Conservation (phyloP, 2,329 filamentous ascomycete species). For the Colletotrichum sansevieriae region DNA sequence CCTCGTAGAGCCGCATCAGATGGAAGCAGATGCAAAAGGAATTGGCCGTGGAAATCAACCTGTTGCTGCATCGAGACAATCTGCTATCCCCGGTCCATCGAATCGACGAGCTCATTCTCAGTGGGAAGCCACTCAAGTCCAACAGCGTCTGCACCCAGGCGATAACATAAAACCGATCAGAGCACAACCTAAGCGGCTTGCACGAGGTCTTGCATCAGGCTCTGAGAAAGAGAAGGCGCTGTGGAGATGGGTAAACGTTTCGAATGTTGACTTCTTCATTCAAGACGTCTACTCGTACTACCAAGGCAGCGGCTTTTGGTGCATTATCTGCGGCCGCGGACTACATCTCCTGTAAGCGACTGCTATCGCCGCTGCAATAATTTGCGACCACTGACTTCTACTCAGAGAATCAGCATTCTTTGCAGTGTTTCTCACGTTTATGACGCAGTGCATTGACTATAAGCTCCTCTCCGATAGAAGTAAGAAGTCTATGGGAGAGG, state of each 20-base stretch:
- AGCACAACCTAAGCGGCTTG: slow-evolving; percentile 48
- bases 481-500: slow-evolving; percentile 67
- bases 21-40: slow-evolving; percentile 10
- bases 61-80: slow-evolving; percentile 1
- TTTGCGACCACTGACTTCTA: slow-evolving; percentile 29
- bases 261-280: slow-evolving; percentile 90
- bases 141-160: slow-evolving; percentile 64
- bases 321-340: slow-evolving; percentile 79
- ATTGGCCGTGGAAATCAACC: not conserved
- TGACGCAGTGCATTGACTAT: slow-evolving; percentile 90
- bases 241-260: slow-evolving; percentile 93
- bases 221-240: slow-evolving; percentile 79
- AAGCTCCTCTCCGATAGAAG: slow-evolving; percentile 70
- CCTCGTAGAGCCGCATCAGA: slow-evolving; percentile 65
- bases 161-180: slow-evolving; percentile 45
- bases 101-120: slow-evolving; percentile 61
- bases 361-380: not conserved
- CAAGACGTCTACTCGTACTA: slow-evolving; percentile 89
- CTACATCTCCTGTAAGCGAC: slow-evolving; percentile 79
- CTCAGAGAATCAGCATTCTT: slow-evolving; percentile 83
- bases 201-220: slow-evolving; percentile 48
- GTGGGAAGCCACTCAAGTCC: slow-evolving; percentile 67
- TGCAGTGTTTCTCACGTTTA: slow-evolving; percentile 83
- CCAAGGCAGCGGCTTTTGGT: slow-evolving; percentile 84
- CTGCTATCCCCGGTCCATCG: slow-evolving; percentile 56